Evolutionary conservation across 139 green algal genomes (phyloP).

Genomic region (Coccomyxa sp.): DNA sequence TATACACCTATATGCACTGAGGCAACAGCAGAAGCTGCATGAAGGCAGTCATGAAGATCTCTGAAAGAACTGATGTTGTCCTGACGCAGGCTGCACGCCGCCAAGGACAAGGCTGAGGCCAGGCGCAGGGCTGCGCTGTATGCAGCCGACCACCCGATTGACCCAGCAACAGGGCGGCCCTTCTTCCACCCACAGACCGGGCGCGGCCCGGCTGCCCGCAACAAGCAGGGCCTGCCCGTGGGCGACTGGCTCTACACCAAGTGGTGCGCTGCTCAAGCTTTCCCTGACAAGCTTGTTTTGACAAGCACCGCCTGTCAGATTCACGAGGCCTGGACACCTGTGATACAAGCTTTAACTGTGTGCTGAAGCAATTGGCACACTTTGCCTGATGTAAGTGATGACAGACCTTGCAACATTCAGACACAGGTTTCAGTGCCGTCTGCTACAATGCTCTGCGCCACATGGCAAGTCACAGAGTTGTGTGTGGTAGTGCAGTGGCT

Average conservation of each 20-base stretch:
- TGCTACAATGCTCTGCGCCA: too few relatives aligned
- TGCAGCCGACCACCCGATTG: constrained; percentile 32
- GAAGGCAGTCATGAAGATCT: not conserved
- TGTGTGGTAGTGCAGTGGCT: too few relatives aligned
- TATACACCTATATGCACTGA: not conserved
- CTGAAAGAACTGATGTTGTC: constrained; percentile 10
- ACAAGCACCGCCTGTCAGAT: too few relatives aligned
- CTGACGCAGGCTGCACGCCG: constrained; percentile 18
- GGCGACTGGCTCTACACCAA: constrained; percentile 70
- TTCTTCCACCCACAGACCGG: constrained; percentile 62
- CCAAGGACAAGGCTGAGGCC: constrained; percentile 19
- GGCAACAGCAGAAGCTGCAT: not conserved
- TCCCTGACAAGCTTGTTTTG: too few relatives aligned
- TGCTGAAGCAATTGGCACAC: too few relatives aligned
- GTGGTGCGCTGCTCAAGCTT: too few relatives aligned
- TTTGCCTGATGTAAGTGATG: too few relatives aligned
- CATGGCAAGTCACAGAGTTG: too few relatives aligned
- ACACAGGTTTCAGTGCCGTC: too few relatives aligned
- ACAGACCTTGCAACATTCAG: too few relatives aligned
- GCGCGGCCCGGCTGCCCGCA: constrained; percentile 33
- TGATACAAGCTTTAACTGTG: too few relatives aligned
- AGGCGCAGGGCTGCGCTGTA: constrained; percentile 45
- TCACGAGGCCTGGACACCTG: too few relatives aligned
- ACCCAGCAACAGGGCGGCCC: constrained; percentile 54
- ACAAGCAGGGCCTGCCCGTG: constrained; percentile 33